Evolutionary conservation across 345 rosid species (phyloP).

Genomic region (Moricandia arvensis): DNA sequence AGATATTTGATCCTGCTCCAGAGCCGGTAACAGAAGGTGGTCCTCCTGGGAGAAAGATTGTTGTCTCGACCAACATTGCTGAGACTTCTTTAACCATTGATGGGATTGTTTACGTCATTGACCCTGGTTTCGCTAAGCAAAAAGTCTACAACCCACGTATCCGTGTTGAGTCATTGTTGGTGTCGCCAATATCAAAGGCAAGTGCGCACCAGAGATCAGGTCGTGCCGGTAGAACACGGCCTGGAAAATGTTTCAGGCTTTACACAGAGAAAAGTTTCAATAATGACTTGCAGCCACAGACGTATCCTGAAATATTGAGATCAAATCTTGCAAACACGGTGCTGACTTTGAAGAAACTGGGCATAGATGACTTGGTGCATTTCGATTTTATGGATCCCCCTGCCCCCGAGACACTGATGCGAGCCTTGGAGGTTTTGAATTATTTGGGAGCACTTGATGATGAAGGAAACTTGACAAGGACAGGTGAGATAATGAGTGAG

Average conservation of each 20-base stretch:
- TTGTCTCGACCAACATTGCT: slow-evolving; percentile 94
- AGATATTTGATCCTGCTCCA: slow-evolving; percentile 97
- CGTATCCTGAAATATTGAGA: slow-evolving; percentile 92
- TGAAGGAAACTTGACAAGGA: slow-evolving; percentile 89
- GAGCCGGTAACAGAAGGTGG: slow-evolving; percentile 79
- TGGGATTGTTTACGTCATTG: slow-evolving; percentile 96
- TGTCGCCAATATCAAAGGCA: slow-evolving; percentile 97
- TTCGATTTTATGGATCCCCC: slow-evolving; percentile 99
- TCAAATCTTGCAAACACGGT: slow-evolving; percentile 98
- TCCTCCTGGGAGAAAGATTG: slow-evolving; percentile 91
- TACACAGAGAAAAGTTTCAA: slow-evolving; percentile 88
- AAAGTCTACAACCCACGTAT: slow-evolving; percentile 95
- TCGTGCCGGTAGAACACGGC: slow-evolving; percentile 98
- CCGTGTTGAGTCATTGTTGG: slow-evolving; percentile 90
- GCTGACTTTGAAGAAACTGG: slow-evolving; percentile 85
- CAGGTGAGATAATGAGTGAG: slow-evolving; percentile 98
- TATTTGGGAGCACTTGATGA: slow-evolving; percentile 97
- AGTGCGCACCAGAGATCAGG: slow-evolving; percentile 99
- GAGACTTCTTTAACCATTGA: slow-evolving; percentile 98
- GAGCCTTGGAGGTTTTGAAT: slow-evolving; percentile 92
- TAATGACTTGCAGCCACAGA: slow-evolving; percentile 90
- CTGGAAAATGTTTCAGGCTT: slow-evolving; percentile 93
- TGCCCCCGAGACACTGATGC: slow-evolving; percentile 98
- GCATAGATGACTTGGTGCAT: slow-evolving; percentile 92
- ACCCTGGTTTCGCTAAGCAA: slow-evolving; percentile 95